Evolutionary conservation across 2,329 filamentous ascomycete species (phyloP), one percentile per base, ranked within the genome.

Genomic region (Colletotrichum cereale): DNA sequence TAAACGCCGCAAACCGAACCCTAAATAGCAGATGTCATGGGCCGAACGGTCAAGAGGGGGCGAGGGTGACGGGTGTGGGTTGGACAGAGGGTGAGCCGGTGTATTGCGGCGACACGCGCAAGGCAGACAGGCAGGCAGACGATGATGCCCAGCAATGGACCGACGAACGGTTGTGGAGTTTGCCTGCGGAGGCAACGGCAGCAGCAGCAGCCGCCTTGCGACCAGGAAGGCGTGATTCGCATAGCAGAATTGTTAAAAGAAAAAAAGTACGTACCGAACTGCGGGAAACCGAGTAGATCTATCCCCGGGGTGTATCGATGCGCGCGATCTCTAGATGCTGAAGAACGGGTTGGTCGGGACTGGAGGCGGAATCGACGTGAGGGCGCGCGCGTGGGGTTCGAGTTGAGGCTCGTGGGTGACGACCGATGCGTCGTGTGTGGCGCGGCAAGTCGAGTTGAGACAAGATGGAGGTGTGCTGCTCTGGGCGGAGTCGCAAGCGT

Each of bases 251-350:
- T n/a, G n/a, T n/a, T n/a, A 52, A 64, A 21, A 36, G 47, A 48
- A 57, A 52, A 50, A 36, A 62, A 56, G 36, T 72, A 73, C 72
- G 61, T 73, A 73, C 72, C 72, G 50, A 21, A 44, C 31, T 63
- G 50, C 24, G 47, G 40, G n/a, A 38, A 58, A 31, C 31, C 21
- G 47, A 31, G 47, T 40, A 62, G 66, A 52, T 72, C 55, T 71
- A 72, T 72, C 55, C 31, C 44, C 60, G 62, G 70, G 55, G 66
- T 71, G 66, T 72, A 66, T 72, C 70, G 60, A 66, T 64, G 29
- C 40, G 36, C 42, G 60, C 34, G 56, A 52, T 68, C 52, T 72
- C 66, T 73, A 69, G 62, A 44, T 63, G 55, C 50, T 47, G 69
- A 48, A 57, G 58, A 42, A 62, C 31, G 36, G 55, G 36, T 34